A percentile compares a stretch with the other conserved stretches of the same genome.
Conservation (phyloP, 2,329 filamentous ascomycete genomes). For the Cladophialophora yegresii region DNA sequence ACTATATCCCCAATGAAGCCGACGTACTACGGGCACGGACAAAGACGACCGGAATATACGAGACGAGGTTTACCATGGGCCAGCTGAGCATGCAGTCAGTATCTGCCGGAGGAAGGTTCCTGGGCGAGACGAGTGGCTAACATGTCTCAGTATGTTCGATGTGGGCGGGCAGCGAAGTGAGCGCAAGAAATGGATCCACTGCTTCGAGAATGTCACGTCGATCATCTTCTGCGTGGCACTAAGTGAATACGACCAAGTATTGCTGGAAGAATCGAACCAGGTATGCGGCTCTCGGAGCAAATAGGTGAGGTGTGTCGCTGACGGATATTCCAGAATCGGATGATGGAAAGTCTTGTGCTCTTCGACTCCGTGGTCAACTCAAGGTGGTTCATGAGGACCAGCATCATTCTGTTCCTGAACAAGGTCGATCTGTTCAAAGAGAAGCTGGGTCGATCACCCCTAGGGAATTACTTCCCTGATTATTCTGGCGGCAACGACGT, state of each 20-base stretch:
- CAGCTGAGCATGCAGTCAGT: slow-evolving; percentile 96
- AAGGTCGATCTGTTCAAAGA: slow-evolving; percentile 98
- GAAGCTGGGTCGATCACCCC: slow-evolving; percentile 83
- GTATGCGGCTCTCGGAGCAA: slow-evolving; percentile 53
- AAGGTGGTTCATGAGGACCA: slow-evolving; percentile 97
- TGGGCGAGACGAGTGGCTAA: slow-evolving; percentile 32
- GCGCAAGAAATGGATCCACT: slow-evolving; percentile 99
- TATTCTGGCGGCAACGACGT: slow-evolving; percentile 98
- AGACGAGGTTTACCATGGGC: slow-evolving; percentile 97
- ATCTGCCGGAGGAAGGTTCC: background rate
- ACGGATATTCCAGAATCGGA: slow-evolving; percentile 71
- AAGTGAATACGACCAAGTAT: slow-evolving; percentile 96
- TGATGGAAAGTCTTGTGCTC: slow-evolving; percentile 96
- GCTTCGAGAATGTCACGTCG: slow-evolving; percentile 98
- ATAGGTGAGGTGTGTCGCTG: background rate
- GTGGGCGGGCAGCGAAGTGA: slow-evolving; percentile 96
- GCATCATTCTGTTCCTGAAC: slow-evolving; percentile 97
- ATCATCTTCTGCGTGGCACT: slow-evolving; percentile 99
- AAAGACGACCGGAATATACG: slow-evolving; percentile 98
- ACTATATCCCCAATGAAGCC: slow-evolving; percentile 90
- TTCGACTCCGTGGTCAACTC: slow-evolving; percentile 99
- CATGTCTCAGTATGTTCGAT: slow-evolving; percentile 83
- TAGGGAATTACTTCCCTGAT: slow-evolving; percentile 95
- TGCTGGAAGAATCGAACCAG: slow-evolving; percentile 96
- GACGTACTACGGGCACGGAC: slow-evolving; percentile 94